A percentile compares a stretch with the other conserved stretches of the same genome.
Conservation (phyloP, 2,329 filamentous ascomycete genomes). For the Nemania abortiva region DNA sequence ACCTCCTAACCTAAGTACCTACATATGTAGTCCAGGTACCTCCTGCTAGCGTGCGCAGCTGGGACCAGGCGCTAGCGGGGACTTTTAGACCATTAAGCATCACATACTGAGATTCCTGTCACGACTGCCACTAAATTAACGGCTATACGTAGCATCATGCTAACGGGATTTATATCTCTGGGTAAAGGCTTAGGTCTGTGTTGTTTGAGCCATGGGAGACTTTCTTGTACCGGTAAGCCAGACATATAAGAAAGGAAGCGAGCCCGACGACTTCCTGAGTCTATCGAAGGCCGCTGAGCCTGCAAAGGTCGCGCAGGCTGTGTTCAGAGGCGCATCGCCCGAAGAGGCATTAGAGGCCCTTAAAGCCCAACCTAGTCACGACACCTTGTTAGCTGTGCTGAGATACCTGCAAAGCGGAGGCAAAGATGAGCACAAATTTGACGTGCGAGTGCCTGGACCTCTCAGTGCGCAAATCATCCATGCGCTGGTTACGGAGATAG, state of each 20-base stretch:
- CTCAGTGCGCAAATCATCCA: constrained; percentile 80
- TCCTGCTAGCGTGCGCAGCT: no score
- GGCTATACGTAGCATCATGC: not conserved
- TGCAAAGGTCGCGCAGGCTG: constrained; percentile 25
- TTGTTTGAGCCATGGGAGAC: constrained; percentile 62
- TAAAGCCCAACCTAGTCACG: constrained; percentile 71
- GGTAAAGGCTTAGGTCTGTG: not conserved
- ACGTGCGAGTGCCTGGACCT: constrained; percentile 73
- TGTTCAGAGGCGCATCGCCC: constrained; percentile 49
- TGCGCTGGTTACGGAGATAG: constrained; percentile 76
- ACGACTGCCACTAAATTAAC: not conserved
- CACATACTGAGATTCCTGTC: not conserved
- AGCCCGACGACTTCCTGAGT: constrained; percentile 55
- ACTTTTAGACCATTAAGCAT: not conserved
- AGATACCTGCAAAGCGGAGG: constrained; percentile 60
- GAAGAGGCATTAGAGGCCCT: constrained; percentile 71
- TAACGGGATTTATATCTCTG: not conserved
- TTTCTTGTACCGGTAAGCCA: constrained; percentile 67
- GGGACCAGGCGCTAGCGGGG: no score
- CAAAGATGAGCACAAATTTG: constrained; percentile 56
- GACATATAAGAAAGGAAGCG: constrained; percentile 58
- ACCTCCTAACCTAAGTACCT: no score
- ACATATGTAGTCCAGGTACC: no score
- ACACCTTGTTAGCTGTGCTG: constrained; percentile 65
- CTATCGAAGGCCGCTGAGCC: constrained; percentile 50